These are phyloP conservation scores for Neurospora tetraspora DNA, from an alignment of 495 filamentous ascomycete species.

Conservation along the genomic window DNA sequence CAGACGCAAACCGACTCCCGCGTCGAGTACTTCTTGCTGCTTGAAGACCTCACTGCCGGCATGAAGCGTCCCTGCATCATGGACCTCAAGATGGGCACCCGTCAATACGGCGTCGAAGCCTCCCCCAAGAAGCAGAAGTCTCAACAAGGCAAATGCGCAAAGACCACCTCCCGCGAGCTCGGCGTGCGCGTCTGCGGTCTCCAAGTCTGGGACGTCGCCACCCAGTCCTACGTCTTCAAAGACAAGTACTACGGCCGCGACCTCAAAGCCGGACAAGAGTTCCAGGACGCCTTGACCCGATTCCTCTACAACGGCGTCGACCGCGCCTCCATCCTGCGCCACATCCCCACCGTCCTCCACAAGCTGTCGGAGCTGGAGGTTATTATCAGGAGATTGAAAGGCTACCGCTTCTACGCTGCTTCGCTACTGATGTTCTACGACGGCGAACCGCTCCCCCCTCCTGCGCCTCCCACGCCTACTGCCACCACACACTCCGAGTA, in stretches of 20 bases:
- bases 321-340: conserved; percentile 61
- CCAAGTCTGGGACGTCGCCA: conserved; percentile 86
- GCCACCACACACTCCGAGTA: conserved; percentile 25
- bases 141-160: conserved; percentile 83
- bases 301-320: conserved; percentile 90
- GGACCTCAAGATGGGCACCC: conserved; percentile 98
- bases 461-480: conserved; percentile 11
- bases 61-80: conserved; percentile 96
- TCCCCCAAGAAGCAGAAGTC: conserved; percentile 85
- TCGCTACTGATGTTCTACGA: conserved; percentile 93
- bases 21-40: conserved; percentile 82
- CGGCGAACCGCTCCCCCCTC: conserved; percentile 42
- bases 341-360: conserved; percentile 78
- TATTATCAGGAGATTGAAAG: conserved; percentile 66
- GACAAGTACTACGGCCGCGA: conserved; percentile 96
- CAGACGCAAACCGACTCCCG: conserved; percentile 52
- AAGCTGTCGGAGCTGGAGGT: conserved; percentile 73
- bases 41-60: conserved; percentile 95
- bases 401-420: conserved; percentile 92
- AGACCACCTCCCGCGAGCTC: conserved; percentile 81
- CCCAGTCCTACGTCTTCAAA: conserved; percentile 74
- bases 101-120: conserved; percentile 94
- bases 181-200: conserved; percentile 92
- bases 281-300: conserved; percentile 76
- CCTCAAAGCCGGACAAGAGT: conserved; percentile 79